phyloP scores from a whole-genome alignment of 176 grass and related monocot species.

The Tuctoria greenei region DNA sequence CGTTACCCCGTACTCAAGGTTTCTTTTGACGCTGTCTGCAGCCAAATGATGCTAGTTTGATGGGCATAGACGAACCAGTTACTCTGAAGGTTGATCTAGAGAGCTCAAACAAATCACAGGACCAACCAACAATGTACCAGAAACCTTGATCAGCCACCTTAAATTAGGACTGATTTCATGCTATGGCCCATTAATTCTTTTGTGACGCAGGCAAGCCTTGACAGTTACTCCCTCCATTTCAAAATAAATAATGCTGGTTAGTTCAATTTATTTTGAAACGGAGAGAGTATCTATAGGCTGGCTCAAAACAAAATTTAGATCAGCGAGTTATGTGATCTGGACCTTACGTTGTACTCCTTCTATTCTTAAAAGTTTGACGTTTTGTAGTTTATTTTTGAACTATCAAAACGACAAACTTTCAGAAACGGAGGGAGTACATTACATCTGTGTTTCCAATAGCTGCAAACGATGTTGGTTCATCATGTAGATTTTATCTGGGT shows the following conservation, averaged over 20 bases:
- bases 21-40: not conserved
- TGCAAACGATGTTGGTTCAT: not conserved
- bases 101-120: conserved; percentile 44
- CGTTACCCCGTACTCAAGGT: not conserved
- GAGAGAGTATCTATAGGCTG: not conserved
- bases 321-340: conserved; percentile 6
- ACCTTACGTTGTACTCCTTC: conserved; percentile 15
- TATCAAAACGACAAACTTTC: no score
- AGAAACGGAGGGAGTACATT: no score
- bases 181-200: not conserved
- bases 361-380: no score
- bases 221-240: no score
- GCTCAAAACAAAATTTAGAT: conserved; percentile 6
- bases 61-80: conserved; percentile 51
- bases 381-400: no score
- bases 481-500: not conserved
- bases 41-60: conserved; percentile 45
- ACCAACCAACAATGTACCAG: conserved; percentile 26
- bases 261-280: no score
- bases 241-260: no score
- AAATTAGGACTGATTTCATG: conserved; percentile 25
- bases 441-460: not conserved
- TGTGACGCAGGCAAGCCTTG: not conserved
- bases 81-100: conserved; percentile 38
- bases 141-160: conserved; percentile 33